Conservation (phyloP, 495 filamentous ascomycete genomes). For the Saxispiralis lemnorum region DNA sequence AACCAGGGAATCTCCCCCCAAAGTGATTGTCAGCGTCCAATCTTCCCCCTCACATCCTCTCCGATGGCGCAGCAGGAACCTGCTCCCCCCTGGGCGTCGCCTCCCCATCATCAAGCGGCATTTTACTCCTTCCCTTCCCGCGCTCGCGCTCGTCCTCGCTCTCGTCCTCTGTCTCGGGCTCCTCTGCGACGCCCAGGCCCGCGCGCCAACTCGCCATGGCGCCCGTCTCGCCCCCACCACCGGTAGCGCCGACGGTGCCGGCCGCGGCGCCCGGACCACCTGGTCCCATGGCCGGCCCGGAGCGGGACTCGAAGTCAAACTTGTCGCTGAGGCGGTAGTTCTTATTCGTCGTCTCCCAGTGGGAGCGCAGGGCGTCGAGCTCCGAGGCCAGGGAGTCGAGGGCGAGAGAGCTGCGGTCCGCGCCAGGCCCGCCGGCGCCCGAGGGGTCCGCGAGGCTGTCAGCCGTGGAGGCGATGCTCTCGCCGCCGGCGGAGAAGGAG, state of each 20-base stretch:
- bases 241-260: constrained; percentile 7
- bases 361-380: constrained; percentile 67
- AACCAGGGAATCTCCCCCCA: no score
- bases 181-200: not conserved
- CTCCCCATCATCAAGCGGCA: constrained; percentile 12
- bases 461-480: constrained; percentile 3
- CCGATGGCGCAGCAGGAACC: no score
- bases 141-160: not conserved
- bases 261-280: constrained; percentile 31
- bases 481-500: constrained; percentile 4
- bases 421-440: constrained; percentile 24
- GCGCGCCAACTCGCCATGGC: not conserved
- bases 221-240: not conserved
- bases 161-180: not conserved
- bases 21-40: no score
- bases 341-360: constrained; percentile 92
- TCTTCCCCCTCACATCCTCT: no score
- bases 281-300: not conserved
- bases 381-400: constrained; percentile 83
- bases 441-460: no score
- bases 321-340: constrained; percentile 73
- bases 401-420: constrained; percentile 52
- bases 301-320: constrained; percentile 59
- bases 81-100: no score
- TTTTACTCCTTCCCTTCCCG: constrained; percentile 11